These are phyloP conservation scores for Ceratobasidium sp. DNA, from an alignment of 1,284 basidiomycete genomes.

Conservation along the genomic window DNA sequence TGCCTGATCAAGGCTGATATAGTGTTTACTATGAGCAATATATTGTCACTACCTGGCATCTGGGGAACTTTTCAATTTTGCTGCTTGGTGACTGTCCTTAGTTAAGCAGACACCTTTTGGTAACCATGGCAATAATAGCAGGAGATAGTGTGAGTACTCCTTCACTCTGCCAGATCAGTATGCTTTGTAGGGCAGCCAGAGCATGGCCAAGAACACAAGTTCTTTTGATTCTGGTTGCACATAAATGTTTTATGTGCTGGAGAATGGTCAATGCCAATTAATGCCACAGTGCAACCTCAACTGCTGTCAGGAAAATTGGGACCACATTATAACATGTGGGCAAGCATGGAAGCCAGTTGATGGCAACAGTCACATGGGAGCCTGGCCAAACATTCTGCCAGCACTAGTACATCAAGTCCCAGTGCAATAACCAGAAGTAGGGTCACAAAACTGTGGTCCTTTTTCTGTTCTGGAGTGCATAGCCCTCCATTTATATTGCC, in stretches of 20 bases:
- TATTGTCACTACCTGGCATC: not conserved
- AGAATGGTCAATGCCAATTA: not conserved
- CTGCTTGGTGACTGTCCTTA: not conserved
- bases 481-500: too few relatives aligned
- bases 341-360: too few relatives aligned
- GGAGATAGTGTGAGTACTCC: not conserved
- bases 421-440: too few relatives aligned
- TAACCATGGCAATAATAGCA: not conserved
- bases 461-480: too few relatives aligned
- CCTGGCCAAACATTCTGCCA: too few relatives aligned
- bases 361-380: too few relatives aligned
- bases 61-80: not conserved
- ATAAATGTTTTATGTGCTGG: not conserved
- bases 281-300: slow-evolving; percentile 3
- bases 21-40: not conserved
- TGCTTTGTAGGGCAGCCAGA: not conserved
- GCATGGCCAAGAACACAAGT: not conserved
- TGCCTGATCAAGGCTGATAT: not conserved
- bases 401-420: too few relatives aligned
- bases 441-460: too few relatives aligned
- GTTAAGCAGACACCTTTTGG: not conserved
- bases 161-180: not conserved
- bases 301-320: slow-evolving; percentile 1
- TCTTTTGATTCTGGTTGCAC: not conserved
- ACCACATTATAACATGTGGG: too few relatives aligned